These are phyloP conservation scores for Astrephomene gubernaculifera DNA, from an alignment of 139 green algal species.

Conservation along the genomic window DNA sequence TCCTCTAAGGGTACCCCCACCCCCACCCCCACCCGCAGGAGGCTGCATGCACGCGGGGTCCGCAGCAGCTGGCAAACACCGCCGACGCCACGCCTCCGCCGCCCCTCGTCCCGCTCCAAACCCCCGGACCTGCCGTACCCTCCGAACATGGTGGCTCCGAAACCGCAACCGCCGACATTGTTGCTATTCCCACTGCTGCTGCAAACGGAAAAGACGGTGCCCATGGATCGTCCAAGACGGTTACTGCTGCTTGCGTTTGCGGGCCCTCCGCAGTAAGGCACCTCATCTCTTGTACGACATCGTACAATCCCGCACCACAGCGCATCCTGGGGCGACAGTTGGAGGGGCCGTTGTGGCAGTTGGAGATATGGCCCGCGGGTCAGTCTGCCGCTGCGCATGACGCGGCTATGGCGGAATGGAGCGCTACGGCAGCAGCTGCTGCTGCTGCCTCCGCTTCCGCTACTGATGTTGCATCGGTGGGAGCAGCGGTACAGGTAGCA, in stretches of 20 bases:
- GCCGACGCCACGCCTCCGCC: not conserved
- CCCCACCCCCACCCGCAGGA: not conserved
- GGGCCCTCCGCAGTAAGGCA: too few relatives aligned
- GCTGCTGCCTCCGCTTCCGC: too few relatives aligned
- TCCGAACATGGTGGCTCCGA: not conserved
- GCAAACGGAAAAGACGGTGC: too few relatives aligned
- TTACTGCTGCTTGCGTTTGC: not conserved
- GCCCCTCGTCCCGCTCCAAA: not conserved
- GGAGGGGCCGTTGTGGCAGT: not conserved
- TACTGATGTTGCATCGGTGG: too few relatives aligned
- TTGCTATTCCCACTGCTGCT: not conserved
- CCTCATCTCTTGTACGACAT: not conserved
- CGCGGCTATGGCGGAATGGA: constrained; percentile 6
- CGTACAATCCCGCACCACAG: constrained; percentile 16
- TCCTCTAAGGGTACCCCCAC: too few relatives aligned
- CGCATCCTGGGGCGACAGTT: constrained; percentile 36
- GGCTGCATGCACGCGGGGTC: not conserved
- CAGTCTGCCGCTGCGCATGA: not conserved
- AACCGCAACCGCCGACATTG: not conserved
- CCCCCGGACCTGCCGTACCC: not conserved
- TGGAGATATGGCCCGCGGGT: not conserved
- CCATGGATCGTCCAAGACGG: too few relatives aligned
- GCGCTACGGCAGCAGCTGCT: too few relatives aligned
- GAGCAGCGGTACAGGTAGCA: too few relatives aligned
- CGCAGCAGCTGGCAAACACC: not conserved